A percentile compares a stretch with the other conserved stretches of the same genome.
phyloP scores from a whole-genome alignment of 2,329 filamentous ascomycete genomes.

The Didymella pinodella region DNA sequence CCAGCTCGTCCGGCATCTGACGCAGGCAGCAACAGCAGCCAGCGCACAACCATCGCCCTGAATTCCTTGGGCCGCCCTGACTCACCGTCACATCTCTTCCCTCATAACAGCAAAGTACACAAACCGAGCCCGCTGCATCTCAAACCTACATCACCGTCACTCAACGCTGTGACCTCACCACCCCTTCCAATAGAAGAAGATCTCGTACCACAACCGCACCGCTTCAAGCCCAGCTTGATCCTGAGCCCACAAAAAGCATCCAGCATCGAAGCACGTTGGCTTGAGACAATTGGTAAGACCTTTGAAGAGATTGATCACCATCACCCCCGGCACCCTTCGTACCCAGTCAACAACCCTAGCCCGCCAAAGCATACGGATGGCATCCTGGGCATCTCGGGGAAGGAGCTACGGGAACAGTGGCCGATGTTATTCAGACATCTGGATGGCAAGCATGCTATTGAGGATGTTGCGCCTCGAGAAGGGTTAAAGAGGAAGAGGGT shows the following conservation, averaged over 20 bases:
- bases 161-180: constrained; percentile 26
- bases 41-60: constrained; percentile 46
- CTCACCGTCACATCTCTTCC: constrained; percentile 33
- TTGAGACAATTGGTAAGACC: constrained; percentile 54
- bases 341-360: constrained; percentile 29
- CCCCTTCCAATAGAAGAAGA: constrained; percentile 30
- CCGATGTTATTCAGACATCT: constrained; percentile 82
- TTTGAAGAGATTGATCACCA: constrained; percentile 52
- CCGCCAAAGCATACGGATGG: constrained; percentile 32
- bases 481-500: constrained; percentile 80
- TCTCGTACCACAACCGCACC: constrained; percentile 28
- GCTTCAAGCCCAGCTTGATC: constrained; percentile 58
- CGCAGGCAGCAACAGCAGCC: constrained; percentile 48
- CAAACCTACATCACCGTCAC: constrained; percentile 42
- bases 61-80: constrained; percentile 32
- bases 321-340: constrained; percentile 19
- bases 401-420: constrained; percentile 69
- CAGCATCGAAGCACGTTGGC: constrained; percentile 77
- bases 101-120: constrained; percentile 37
- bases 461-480: constrained; percentile 85
- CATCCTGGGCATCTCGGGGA: constrained; percentile 31
- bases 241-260: constrained; percentile 80
- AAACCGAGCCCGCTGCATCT: constrained; percentile 46
- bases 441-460: constrained; percentile 83
- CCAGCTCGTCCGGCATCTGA: constrained; percentile 43